phyloP scores from a whole-genome alignment of 1,139 yeast species.

The Geotrichum histeridarum region DNA sequence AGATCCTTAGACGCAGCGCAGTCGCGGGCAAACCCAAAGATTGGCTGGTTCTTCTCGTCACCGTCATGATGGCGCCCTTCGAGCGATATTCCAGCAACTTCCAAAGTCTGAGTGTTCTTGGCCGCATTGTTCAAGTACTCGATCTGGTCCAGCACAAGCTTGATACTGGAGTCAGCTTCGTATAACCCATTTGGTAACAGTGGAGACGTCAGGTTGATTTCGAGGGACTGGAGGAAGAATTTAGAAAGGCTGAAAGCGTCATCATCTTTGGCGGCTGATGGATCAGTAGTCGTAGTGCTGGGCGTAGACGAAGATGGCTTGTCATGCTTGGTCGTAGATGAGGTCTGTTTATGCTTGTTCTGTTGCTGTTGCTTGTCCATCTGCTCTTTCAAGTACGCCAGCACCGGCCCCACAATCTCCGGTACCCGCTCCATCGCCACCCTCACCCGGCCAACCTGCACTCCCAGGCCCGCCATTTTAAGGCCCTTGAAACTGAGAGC shows the following conservation, averaged over 20 bases:
- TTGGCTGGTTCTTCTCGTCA: neutral
- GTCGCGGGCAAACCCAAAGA: conserved; percentile 3
- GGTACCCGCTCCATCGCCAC: conserved; percentile 44
- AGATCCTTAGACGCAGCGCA: conserved; percentile 8
- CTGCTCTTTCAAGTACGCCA: conserved; percentile 28
- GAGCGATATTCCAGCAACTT: neutral
- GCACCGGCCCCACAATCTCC: conserved; percentile 27
- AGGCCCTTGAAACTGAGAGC: conserved; percentile 24
- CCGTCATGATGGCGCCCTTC: neutral
- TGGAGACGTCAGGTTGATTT: conserved; percentile 13
- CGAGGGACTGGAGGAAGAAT: conserved; percentile 1
- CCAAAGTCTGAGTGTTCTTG: conserved; percentile 1
- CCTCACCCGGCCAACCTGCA: conserved; percentile 45
- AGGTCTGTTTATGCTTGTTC: neutral
- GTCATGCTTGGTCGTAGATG: neutral
- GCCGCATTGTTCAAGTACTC: neutral
- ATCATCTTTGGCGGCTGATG: neutral
- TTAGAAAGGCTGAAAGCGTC: conserved; percentile 2
- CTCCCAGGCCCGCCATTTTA: conserved; percentile 38
- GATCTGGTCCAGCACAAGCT: conserved; percentile 14
- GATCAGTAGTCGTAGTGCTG: neutral
- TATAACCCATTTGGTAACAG: conserved; percentile 20
- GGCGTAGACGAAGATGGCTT: too few relatives aligned
- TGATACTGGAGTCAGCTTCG: conserved; percentile 13
- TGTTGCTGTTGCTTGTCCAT: neutral